phyloP scores from a whole-genome alignment of 2,329 filamentous ascomycete genomes.

The Pseudopyricularia cyperi region DNA sequence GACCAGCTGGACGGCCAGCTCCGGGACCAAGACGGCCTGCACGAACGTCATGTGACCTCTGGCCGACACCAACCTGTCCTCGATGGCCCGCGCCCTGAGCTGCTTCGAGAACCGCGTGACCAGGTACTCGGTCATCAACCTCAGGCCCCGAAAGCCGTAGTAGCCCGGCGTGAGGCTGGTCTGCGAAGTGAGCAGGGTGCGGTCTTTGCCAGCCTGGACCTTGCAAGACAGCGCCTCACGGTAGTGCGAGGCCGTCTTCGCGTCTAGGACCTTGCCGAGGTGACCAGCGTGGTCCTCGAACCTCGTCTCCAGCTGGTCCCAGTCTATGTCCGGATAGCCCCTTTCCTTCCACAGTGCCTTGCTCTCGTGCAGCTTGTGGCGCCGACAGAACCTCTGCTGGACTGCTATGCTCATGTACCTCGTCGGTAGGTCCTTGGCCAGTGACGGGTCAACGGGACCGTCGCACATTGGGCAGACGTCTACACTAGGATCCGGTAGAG shows the following conservation, averaged over 20 bases:
- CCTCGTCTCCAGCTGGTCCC: slow-evolving; percentile 46
- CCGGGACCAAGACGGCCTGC: slow-evolving; percentile 65
- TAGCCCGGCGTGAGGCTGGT: slow-evolving; percentile 62
- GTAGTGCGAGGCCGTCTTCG: slow-evolving; percentile 43
- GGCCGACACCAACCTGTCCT: slow-evolving; percentile 52
- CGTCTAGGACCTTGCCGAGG: slow-evolving; percentile 47
- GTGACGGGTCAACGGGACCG: slow-evolving; percentile 37
- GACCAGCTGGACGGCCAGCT: slow-evolving; percentile 43
- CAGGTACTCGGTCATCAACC: slow-evolving; percentile 58
- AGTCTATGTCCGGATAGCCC: slow-evolving; percentile 61
- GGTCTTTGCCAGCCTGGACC: slow-evolving; percentile 43
- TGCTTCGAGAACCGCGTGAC: slow-evolving; percentile 44
- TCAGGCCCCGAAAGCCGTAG: slow-evolving; percentile 65
- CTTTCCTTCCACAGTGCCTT: slow-evolving; percentile 29
- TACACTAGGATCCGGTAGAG: not conserved
- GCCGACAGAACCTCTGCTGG: slow-evolving; percentile 50
- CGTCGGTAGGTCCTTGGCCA: slow-evolving; percentile 29
- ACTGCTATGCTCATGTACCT: slow-evolving; percentile 38
- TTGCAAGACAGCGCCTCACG: slow-evolving; percentile 39
- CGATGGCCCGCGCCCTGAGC: slow-evolving; percentile 47
- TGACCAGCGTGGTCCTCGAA: slow-evolving; percentile 40
- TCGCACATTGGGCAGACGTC: slow-evolving; percentile 54
- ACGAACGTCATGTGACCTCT: slow-evolving; percentile 53
- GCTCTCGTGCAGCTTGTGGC: slow-evolving; percentile 46
- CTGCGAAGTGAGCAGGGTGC: slow-evolving; percentile 33